Percentiles rank a stretch among this genome's conserved stretches.
Conservation (phyloP, 164 flowering plant species). For the Dillenia turbinata region DNA sequence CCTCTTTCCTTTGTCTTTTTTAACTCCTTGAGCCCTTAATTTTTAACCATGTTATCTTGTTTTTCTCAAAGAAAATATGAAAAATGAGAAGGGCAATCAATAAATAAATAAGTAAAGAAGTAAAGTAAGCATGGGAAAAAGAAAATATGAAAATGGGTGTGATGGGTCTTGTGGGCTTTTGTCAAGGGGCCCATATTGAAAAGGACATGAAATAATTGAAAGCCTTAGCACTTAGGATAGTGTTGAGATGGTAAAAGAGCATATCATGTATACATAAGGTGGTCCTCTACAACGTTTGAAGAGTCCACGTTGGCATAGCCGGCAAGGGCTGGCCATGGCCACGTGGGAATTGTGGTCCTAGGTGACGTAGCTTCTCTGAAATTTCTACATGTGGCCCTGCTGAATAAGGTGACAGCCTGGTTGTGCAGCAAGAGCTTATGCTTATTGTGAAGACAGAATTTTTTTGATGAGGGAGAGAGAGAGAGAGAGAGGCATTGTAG, state of each 20-base stretch:
- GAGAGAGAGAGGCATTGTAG: background rate
- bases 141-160: conserved; percentile 2
- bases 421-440: too few relatives aligned
- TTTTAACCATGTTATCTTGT: background rate
- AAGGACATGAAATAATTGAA: conserved; percentile 41
- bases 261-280: conserved; percentile 13
- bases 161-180: conserved; percentile 8
- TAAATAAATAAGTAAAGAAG: background rate
- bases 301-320: conserved; percentile 37
- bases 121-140: conserved; percentile 5
- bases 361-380: background rate
- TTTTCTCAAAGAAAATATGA: background rate
- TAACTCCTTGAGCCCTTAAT: background rate
- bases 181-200: conserved; percentile 22
- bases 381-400: conserved; percentile 12
- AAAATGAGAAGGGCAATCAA: background rate
- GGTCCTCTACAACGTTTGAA: conserved; percentile 19
- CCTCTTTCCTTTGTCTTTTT: background rate
- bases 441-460: background rate
- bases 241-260: background rate
- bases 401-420: conserved; percentile 31
- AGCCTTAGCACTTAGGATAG: conserved; percentile 6
- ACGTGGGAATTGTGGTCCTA: conserved; percentile 56
- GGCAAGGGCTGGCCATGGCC: conserved; percentile 37
- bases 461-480: background rate